Evolutionary conservation across 805 yeast species (phyloP), one percentile per base, ranked within the genome.

Genomic region (Diddensiella santjacobensis): DNA sequence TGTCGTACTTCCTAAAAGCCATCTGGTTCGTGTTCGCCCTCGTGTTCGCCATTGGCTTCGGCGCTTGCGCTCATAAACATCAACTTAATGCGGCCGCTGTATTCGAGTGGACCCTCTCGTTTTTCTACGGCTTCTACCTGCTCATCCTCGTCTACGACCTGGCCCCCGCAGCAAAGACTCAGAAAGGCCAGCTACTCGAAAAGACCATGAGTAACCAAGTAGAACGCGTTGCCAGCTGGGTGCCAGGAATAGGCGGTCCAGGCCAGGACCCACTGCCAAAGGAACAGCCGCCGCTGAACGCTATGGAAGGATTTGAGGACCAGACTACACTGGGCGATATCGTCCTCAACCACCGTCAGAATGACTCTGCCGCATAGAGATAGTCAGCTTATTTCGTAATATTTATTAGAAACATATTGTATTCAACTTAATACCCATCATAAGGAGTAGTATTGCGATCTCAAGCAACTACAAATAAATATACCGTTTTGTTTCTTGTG

Each of bases 61-160:
- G 79, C n/a, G 72, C 65, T 2, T 48, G 55, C 17, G 47, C 56
- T 23, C 60, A 68, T 44, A 59, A 62, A 62, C 62, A 64, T 10
- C 71, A 72, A 22, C 59, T 67, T 33, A 70, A 75, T 53, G 76
- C 75, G 2, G 69, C 74, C 36, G 89, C 89, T 0, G 70, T 73
- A 18, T 79, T 84, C 61, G 98, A 91, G 67, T 91, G 98, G 98
- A 62, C 81, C 2, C 66, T 90, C 38, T 81, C 91, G n/a, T 90
- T 82, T 66, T 82, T 87, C 80, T 90, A 85, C 62, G 93, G 95
- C 2, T 58, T 83, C 29, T 71, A 85, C 51, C 77, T 83, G 54
- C 60, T 83, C 3, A 68, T 82, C 48, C 72, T 90, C 64, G 69
- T 84, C 1, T 73, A 78, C 51, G 97, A 91, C 62, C 73, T 89